Evolutionary conservation across 352 stramenopile species (phyloP), one percentile per base, ranked within the genome.

Genomic region (Globisporangium nunn): DNA sequence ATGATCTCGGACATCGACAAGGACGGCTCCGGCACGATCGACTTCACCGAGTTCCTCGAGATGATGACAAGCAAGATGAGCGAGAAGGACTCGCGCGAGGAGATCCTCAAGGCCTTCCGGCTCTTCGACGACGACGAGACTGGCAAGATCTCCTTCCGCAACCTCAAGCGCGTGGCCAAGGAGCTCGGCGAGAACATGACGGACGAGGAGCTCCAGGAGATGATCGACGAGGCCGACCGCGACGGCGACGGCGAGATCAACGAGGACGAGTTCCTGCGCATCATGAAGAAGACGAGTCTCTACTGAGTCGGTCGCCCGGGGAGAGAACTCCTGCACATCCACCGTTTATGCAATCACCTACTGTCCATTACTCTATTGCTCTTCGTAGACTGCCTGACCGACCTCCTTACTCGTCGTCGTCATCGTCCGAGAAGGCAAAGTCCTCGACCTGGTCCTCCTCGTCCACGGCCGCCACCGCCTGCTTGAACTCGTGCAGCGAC

Each of bases 41-140:
- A 98, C 69, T 98, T 98, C 66, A 95, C 97, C 52, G 95, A 98
- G 70, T 99, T 99, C 61, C 69, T 99, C 17, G 91, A 98, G 63
- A 97, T 98, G 80, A 98, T 99, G 91, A 98, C 96, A 47, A 93
- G 79, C 50, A 98, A 98, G 72, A 97, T 98, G 86, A 96, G 84
- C 71, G 93, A 98, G 63, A 98, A 98, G 73, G 94, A 98, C 72
- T 97, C 91, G 57, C 74, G 88, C 31, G 94, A 98, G 64, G 95
- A 98, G 71, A 98, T 99, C 59, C 78, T 97, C 59, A 99, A 98
- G 76, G 93, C 97, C 23, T 99, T 99, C 60, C 95, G 96, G 46
- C 81, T 99, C 30, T 99, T 99, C 63, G 95, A 99, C 75, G 95
- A 98, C 69, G 93, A 99, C 62, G 81, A 98, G 69, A 98, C 95